Percentiles rank a stretch among this genome's conserved stretches.
Evolutionary conservation across 495 filamentous ascomycete genomes (phyloP).

Genomic region (Penicillium psychrofluorescens): DNA sequence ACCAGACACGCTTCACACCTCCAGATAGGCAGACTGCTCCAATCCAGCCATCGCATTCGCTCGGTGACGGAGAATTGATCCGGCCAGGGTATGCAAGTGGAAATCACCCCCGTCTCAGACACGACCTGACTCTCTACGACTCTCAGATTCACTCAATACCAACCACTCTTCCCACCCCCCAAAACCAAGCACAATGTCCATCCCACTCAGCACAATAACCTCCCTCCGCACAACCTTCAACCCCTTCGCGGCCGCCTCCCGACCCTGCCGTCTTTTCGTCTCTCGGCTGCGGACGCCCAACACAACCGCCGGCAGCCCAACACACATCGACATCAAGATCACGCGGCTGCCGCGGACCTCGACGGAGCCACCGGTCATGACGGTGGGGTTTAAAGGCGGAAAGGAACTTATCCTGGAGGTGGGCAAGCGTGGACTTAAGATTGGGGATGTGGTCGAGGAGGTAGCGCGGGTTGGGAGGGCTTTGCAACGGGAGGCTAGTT

Average conservation of each 20-base stretch:
- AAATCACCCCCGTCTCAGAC: background rate
- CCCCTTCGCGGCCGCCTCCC: conserved; percentile 71
- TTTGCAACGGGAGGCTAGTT: conserved; percentile 72
- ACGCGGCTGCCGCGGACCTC: conserved; percentile 60
- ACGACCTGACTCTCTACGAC: background rate
- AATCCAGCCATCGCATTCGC: too few relatives aligned
- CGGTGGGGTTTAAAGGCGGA: conserved; percentile 60
- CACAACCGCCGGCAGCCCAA: conserved; percentile 63
- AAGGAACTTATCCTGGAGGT: conserved; percentile 56
- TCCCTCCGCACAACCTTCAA: conserved; percentile 81
- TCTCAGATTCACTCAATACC: background rate
- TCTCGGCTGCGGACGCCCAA: conserved; percentile 56
- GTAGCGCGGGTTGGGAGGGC: conserved; percentile 80
- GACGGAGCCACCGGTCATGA: conserved; percentile 44
- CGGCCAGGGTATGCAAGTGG: too few relatives aligned
- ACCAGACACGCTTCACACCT: too few relatives aligned
- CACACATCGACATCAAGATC: conserved; percentile 69
- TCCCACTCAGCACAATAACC: conserved; percentile 54
- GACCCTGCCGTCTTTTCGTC: conserved; percentile 80
- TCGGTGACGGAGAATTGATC: too few relatives aligned
- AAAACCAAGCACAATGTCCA: conserved; percentile 63
- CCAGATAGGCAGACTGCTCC: too few relatives aligned
- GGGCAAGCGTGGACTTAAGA: conserved; percentile 74
- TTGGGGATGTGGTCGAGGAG: conserved; percentile 82
- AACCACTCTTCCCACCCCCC: background rate